phyloP scores from a whole-genome alignment of 257 asterid species.

The Ehretia macrophylla region DNA sequence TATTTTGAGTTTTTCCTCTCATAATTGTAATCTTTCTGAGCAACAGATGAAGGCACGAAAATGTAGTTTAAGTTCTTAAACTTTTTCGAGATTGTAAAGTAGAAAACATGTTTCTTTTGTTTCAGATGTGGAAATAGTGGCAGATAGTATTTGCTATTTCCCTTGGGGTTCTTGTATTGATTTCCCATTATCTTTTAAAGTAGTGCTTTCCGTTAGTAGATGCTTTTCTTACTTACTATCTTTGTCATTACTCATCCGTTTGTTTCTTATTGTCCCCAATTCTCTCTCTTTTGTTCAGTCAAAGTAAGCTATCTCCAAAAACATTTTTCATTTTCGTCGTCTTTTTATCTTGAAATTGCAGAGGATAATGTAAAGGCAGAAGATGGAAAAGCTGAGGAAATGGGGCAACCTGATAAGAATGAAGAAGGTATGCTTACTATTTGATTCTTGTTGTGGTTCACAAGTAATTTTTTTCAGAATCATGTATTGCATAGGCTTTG shows the following conservation, averaged over 20 bases:
- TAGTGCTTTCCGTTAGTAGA: no score
- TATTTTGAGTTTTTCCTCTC: no score
- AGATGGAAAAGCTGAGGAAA: constrained; percentile 31
- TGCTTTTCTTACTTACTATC: no score
- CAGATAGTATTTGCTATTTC: no score
- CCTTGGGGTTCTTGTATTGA: no score
- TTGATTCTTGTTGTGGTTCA: neutral
- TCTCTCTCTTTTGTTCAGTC: neutral
- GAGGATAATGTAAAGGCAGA: constrained; percentile 33
- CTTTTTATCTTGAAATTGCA: constrained; percentile 3
- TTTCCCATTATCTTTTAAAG: no score
- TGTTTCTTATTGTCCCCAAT: neutral
- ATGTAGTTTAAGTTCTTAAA: no score
- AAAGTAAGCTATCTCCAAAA: neutral
- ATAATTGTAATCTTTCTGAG: no score
- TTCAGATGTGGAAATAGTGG: no score
- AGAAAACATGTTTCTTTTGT: neutral
- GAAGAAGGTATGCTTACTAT: constrained; percentile 26
- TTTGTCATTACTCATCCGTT: no score
- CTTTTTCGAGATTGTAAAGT: no score
- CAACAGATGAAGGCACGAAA: no score
- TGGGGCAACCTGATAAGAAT: constrained; percentile 21
- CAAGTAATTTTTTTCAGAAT: neutral
- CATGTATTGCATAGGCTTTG: neutral
- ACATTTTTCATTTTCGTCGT: neutral